Percentiles rank a stretch among this genome's conserved stretches.
phyloP scores from a whole-genome alignment of 2,329 filamentous ascomycete species.

The Neonectria neomacrospora region DNA sequence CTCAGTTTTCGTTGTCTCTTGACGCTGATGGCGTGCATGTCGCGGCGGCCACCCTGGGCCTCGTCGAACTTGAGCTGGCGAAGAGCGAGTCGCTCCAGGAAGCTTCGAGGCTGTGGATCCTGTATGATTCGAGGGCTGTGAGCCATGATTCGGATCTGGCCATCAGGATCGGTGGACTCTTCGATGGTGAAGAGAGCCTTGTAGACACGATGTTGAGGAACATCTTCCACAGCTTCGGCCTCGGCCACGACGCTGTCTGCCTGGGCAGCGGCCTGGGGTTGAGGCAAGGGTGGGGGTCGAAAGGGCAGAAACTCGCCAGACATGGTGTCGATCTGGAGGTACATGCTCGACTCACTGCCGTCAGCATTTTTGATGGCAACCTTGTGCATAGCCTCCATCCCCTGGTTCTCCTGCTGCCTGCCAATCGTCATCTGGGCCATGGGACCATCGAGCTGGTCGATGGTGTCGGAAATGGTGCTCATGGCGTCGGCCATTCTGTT shows the following conservation, averaged over 20 bases:
- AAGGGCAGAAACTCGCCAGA: constrained; percentile 81
- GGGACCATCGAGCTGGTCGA: constrained; percentile 68
- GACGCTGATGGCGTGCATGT: constrained; percentile 88
- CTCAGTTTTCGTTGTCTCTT: constrained; percentile 92
- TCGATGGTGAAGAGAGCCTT: constrained; percentile 75
- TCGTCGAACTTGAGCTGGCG: constrained; percentile 71
- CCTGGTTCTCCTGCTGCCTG: constrained; percentile 53
- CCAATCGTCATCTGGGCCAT: constrained; percentile 64
- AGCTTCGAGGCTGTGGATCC: constrained; percentile 62
- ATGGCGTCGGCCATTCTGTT: constrained; percentile 71
- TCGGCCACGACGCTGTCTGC: constrained; percentile 49
- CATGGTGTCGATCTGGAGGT: constrained; percentile 75
- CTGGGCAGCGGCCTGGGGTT: constrained; percentile 62
- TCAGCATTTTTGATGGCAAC: constrained; percentile 66
- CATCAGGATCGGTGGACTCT: constrained; percentile 69
- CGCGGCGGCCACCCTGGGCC: constrained; percentile 58
- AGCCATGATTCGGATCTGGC: constrained; percentile 69
- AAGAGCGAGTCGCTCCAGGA: constrained; percentile 76
- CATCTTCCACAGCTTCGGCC: constrained; percentile 49
- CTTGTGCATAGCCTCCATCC: constrained; percentile 59
- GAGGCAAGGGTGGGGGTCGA: constrained; percentile 82
- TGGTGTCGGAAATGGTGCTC: constrained; percentile 70
- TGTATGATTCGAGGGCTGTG: constrained; percentile 69
- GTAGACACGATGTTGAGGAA: constrained; percentile 66
- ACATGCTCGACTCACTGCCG: constrained; percentile 67